Evolutionary conservation across 2,329 filamentous ascomycete genomes (phyloP).

Genomic region (Exophiala dermatitidis): DNA sequence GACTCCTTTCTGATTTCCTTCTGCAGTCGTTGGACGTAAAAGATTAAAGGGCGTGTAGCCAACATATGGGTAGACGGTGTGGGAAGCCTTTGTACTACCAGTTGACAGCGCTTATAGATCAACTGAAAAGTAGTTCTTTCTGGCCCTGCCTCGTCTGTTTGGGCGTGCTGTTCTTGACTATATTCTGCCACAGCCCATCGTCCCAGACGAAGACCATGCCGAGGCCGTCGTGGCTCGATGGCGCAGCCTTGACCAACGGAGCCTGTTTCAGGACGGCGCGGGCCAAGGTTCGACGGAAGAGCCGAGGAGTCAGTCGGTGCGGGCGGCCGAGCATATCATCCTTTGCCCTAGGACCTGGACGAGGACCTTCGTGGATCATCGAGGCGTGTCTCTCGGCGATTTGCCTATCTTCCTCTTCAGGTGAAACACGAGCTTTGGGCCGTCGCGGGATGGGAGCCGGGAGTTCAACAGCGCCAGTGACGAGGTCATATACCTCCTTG

Average conservation of each 20-base stretch:
- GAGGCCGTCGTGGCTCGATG: neutral
- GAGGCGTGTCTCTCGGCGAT: slow-evolving; percentile 27
- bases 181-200: slow-evolving; percentile 5
- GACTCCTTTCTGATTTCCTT: no score
- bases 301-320: slow-evolving; percentile 35
- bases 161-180: neutral
- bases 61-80: no score
- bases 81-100: neutral
- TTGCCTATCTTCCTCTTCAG: slow-evolving; percentile 5
- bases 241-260: slow-evolving; percentile 8
- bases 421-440: slow-evolving; percentile 19
- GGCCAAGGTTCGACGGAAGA: slow-evolving; percentile 31
- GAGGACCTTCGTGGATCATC: slow-evolving; percentile 34
- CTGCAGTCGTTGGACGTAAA: no score
- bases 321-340: slow-evolving; percentile 33
- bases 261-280: slow-evolving; percentile 20
- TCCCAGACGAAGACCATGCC: slow-evolving; percentile 14
- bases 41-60: no score
- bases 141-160: slow-evolving; percentile 1
- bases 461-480: slow-evolving; percentile 24
- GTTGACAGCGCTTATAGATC: neutral
- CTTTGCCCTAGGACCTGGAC: slow-evolving; percentile 31
- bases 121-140: slow-evolving; percentile 6
- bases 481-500: slow-evolving; percentile 31
- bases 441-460: slow-evolving; percentile 31